phyloP scores from a whole-genome alignment of 768 basidiomycete species.

The Macrolepiota fuliginosa region DNA sequence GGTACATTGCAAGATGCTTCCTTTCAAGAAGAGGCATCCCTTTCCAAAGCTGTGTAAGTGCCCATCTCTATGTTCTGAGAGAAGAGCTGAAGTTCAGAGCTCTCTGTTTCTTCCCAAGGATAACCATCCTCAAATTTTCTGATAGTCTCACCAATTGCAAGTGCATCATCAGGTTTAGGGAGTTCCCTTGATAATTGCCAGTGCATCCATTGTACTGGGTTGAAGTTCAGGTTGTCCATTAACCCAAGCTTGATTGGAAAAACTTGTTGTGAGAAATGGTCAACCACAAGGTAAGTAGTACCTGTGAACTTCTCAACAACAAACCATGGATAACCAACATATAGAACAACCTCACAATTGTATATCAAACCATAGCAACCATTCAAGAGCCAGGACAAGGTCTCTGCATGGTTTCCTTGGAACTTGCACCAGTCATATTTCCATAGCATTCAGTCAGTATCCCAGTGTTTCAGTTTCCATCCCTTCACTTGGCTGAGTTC shows the following conservation, averaged over 20 bases:
- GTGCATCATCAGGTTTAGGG: too few relatives aligned
- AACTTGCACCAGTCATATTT: neutral
- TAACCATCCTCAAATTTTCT: too few relatives aligned
- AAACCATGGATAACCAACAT: neutral
- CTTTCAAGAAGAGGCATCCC: too few relatives aligned
- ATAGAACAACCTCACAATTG: neutral
- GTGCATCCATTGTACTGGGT: neutral
- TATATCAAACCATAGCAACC: neutral
- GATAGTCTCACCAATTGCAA: too few relatives aligned
- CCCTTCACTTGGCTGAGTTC: neutral
- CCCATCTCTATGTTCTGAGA: too few relatives aligned
- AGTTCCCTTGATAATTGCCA: too few relatives aligned
- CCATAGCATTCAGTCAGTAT: neutral
- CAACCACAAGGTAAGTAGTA: neutral
- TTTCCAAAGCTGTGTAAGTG: too few relatives aligned
- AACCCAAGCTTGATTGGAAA: too few relatives aligned
- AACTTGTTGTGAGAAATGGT: neutral
- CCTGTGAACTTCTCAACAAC: neutral
- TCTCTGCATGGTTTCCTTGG: neutral
- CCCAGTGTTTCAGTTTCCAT: too few relatives aligned
- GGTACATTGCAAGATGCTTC: too few relatives aligned
- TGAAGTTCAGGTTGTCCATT: neutral
- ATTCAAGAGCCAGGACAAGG: neutral
- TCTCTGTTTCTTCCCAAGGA: too few relatives aligned
- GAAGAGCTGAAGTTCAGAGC: too few relatives aligned